Percentiles rank a stretch among this genome's conserved stretches.
Conservation (phyloP, 768 basidiomycete species). For the Pisolithus sp. region DNA sequence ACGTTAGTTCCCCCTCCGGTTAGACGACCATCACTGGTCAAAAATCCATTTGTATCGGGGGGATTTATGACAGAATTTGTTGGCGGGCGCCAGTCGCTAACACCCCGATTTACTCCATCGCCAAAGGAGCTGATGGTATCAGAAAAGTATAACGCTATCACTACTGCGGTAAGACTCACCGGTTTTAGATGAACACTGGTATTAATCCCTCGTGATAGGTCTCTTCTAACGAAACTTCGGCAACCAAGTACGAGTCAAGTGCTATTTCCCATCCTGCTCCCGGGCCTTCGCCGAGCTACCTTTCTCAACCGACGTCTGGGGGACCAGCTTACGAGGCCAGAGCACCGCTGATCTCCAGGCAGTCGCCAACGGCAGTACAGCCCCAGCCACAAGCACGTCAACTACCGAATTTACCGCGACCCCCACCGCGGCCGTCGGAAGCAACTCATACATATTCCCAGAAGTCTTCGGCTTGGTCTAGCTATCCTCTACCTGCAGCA, state of each 20-base stretch:
- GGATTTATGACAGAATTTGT: constrained; percentile 44
- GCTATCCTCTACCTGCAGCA: constrained; percentile 19
- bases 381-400: constrained; percentile 6
- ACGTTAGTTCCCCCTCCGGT: not conserved
- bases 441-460: constrained; percentile 6
- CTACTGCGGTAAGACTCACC: constrained; percentile 8
- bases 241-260: constrained; percentile 17
- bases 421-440: constrained; percentile 16
- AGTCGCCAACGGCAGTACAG: constrained; percentile 7
- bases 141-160: constrained; percentile 1
- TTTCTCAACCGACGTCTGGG: constrained; percentile 5
- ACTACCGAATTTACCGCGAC: constrained; percentile 7
- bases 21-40: constrained; percentile 16
- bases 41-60: constrained; percentile 46
- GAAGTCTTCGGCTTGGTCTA: constrained; percentile 11
- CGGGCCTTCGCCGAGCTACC: constrained; percentile 7
- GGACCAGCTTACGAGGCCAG: constrained; percentile 9
- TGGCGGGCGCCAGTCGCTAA: constrained; percentile 19
- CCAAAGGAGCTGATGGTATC: constrained; percentile 16
- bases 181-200: not conserved
- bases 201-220: constrained; percentile 7
- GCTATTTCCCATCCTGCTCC: constrained; percentile 9
- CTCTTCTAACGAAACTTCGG: constrained; percentile 8
- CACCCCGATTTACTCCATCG: constrained; percentile 9
- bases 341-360: constrained; percentile 1